Evolutionary conservation across 257 asterid genomes (phyloP).

Genomic region (Solanum verrucosum): DNA sequence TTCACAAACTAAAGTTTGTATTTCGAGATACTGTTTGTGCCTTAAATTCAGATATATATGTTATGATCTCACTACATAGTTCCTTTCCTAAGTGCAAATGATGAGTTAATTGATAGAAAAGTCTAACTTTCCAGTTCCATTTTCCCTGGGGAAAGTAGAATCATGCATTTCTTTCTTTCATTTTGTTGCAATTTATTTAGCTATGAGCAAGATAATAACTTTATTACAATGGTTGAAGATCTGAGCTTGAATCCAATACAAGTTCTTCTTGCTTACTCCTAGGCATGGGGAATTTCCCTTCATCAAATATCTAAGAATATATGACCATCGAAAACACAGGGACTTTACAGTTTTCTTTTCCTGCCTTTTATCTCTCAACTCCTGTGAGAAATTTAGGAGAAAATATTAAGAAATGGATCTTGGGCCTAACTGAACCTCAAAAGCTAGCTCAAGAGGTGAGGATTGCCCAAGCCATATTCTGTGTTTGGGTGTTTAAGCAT

Average conservation of each 20-base stretch:
- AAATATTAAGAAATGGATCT: background rate
- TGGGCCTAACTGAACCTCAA: background rate
- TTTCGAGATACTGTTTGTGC: slow-evolving; percentile 1
- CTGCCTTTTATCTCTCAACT: background rate
- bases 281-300: background rate
- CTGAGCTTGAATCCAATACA: background rate
- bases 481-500: background rate
- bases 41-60: background rate
- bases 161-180: background rate
- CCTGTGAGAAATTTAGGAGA: background rate
- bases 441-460: background rate
- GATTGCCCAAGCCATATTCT: background rate
- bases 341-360: background rate
- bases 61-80: background rate
- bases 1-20: slow-evolving; percentile 83
- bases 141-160: background rate
- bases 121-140: background rate
- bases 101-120: background rate
- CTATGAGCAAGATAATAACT: background rate
- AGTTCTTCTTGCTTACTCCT: background rate
- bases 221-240: background rate
- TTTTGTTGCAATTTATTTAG: background rate
- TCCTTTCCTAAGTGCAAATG: background rate
- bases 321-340: background rate
- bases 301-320: background rate